These are phyloP conservation scores for Debaryomyces tyrocola DNA, from an alignment of 805 yeast genomes.

Conservation along the genomic window DNA sequence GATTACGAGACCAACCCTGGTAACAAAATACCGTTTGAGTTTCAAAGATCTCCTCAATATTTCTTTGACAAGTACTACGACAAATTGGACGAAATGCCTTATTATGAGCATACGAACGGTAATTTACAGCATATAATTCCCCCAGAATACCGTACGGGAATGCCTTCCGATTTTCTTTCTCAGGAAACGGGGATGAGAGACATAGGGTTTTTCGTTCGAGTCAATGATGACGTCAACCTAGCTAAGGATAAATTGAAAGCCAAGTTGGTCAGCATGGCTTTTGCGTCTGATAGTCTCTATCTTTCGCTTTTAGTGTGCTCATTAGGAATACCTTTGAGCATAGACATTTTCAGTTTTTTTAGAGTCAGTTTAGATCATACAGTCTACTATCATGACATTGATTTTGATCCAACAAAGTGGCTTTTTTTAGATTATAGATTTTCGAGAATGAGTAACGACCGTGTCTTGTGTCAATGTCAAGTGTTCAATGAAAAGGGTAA, in stretches of 20 bases:
- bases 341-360: constrained; percentile 30
- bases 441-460: constrained; percentile 49
- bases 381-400: constrained; percentile 62
- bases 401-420: constrained; percentile 52
- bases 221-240: constrained; percentile 24
- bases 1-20: constrained; percentile 20
- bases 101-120: constrained; percentile 21
- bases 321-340: constrained; percentile 37
- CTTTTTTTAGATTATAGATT: constrained; percentile 48
- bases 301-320: constrained; percentile 52
- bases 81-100: constrained; percentile 19
- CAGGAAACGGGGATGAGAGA: constrained; percentile 15
- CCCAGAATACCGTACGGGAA: constrained; percentile 17
- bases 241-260: constrained; percentile 20
- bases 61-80: constrained; percentile 16
- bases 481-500: constrained; percentile 49
- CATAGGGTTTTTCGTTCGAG: constrained; percentile 30
- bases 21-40: constrained; percentile 17
- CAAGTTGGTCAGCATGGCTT: constrained; percentile 57
- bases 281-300: constrained; percentile 59
- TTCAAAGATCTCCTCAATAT: constrained; percentile 18
- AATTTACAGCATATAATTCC: constrained; percentile 26
- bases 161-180: constrained; percentile 6
- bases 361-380: constrained; percentile 69
- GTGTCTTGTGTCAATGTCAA: constrained; percentile 59